phyloP scores from a whole-genome alignment of 2,329 filamentous ascomycete genomes.

The Penicillium sumatraense region DNA sequence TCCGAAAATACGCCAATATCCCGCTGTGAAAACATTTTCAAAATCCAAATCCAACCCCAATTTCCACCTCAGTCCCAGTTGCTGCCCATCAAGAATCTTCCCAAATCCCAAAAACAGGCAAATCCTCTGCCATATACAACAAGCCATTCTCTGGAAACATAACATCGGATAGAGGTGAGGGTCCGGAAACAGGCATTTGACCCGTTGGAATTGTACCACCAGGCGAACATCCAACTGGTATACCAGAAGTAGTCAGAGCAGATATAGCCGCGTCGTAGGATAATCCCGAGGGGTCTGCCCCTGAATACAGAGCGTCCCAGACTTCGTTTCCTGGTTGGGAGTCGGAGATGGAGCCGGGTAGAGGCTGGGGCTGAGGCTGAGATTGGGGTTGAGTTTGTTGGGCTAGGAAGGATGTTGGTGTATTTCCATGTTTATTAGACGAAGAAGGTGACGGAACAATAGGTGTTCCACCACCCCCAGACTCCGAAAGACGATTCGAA shows the following conservation, averaged over 20 bases:
- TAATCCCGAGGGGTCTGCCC: conserved; percentile 21
- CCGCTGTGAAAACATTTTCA: conserved; percentile 8
- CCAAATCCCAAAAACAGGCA: conserved; percentile 38
- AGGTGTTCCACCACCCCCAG: conserved; percentile 13
- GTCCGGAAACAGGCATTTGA: conserved; percentile 21
- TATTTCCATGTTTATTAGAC: conserved; percentile 21
- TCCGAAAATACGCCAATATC: conserved; percentile 1
- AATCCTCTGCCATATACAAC: conserved; percentile 40
- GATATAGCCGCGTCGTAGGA: conserved; percentile 39
- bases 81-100: conserved; percentile 25
- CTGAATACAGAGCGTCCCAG: conserved; percentile 35
- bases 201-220: conserved; percentile 32
- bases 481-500: conserved; percentile 9
- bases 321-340: conserved; percentile 31
- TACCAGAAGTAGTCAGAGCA: conserved; percentile 38
- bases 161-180: conserved; percentile 38
- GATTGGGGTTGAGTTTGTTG: conserved; percentile 23
- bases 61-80: no score
- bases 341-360: no score
- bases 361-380: conserved; percentile 12
- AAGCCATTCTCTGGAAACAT: conserved; percentile 39
- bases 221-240: conserved; percentile 38
- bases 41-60: neutral
- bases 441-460: conserved; percentile 30
- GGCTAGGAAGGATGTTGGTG: conserved; percentile 19